Base-by-base conservation (phyloP, 495 filamentous ascomycete genomes). In the Sphaerosporella brunnea region DNA sequence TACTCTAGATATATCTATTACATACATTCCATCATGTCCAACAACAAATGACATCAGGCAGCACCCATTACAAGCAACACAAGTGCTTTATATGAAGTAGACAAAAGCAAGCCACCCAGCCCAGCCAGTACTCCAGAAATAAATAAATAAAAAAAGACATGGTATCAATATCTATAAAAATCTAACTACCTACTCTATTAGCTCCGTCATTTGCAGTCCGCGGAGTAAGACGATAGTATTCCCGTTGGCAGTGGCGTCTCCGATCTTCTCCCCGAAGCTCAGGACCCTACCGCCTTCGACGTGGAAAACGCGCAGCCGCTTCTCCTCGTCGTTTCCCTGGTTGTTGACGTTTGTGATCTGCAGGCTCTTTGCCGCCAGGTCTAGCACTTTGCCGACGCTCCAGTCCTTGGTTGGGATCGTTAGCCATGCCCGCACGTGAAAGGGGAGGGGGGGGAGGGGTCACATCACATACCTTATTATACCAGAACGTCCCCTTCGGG, bases 341-440 rank as follows among this genome's bases (percentile, higher is more conserved):
- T 94, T 95, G 58, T 95, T 95, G 50, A 92, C 53, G 62, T 95
- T 95, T 64, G 82, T 70, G 30, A 94, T 76, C 59, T 81, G 77
- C 48, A 95, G 61, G 51, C 72, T 75, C 66, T 73, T 75, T 11
- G 92, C 88, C 38, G 84, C 92, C 26, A 82, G 79, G 61, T 97
- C 90, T 47, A 97, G 66, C 48, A 96, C 72, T 47, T 84, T 64
- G 0, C 90, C 90, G 8, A 95, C 77, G 41, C 79, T 86, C 86
- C 84, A 96, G 25, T 87, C 77, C 57, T 72, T 70, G 45, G 72
- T 77, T 15, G 44, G 11, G 10, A 23, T 28, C 15, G 19, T 41
- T 16, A 41, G 43, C 24, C n/a, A n/a, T n/a, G n/a, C n/a, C n/a
- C n/a, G n/a, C n/a, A n/a, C n/a, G n/a, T n/a, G n/a, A n/a, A n/a